Evolutionary conservation across 192 early-diverging fungal genomes (phyloP).

Genomic region (Martensiomyces pterosporus): DNA sequence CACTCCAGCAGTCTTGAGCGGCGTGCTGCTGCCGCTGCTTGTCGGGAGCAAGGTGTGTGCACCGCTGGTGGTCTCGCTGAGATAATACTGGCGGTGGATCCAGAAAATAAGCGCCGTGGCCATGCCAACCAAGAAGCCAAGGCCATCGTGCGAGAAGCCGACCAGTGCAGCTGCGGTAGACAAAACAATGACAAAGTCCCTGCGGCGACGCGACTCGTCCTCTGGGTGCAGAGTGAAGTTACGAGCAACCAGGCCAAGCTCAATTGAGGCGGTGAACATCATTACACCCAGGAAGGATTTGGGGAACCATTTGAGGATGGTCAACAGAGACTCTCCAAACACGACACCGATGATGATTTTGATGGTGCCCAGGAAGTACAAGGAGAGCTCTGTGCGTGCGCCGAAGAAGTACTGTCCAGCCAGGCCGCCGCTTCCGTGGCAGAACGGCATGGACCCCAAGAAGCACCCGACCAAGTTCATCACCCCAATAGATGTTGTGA

Average conservation of each 20-base stretch:
- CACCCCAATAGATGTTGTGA: conserved; percentile 63
- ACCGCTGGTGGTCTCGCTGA: background rate
- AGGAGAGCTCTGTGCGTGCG: conserved; percentile 73
- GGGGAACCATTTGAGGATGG: conserved; percentile 69
- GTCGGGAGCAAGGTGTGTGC: conserved; percentile 19
- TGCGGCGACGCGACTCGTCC: conserved; percentile 27
- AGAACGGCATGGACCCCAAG: conserved; percentile 75
- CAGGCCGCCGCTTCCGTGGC: conserved; percentile 84
- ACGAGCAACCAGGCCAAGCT: conserved; percentile 60
- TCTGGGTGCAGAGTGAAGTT: conserved; percentile 38
- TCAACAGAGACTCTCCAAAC: conserved; percentile 76
- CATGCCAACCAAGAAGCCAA: conserved; percentile 72
- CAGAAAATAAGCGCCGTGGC: conserved; percentile 50
- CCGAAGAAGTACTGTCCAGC: conserved; percentile 95
- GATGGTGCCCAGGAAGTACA: conserved; percentile 69
- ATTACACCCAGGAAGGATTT: conserved; percentile 78
- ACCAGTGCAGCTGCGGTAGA: conserved; percentile 66
- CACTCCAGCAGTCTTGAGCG: background rate
- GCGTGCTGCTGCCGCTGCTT: background rate
- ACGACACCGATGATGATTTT: conserved; percentile 80
- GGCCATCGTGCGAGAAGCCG: conserved; percentile 76
- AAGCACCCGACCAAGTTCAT: conserved; percentile 79
- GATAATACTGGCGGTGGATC: conserved; percentile 12
- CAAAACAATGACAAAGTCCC: conserved; percentile 68
- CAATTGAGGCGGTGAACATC: conserved; percentile 78